Evolutionary conservation across 176 grass and related monocot species (phyloP), one percentile per base, ranked within the genome.

Genomic region (Elymus sibiricus): DNA sequence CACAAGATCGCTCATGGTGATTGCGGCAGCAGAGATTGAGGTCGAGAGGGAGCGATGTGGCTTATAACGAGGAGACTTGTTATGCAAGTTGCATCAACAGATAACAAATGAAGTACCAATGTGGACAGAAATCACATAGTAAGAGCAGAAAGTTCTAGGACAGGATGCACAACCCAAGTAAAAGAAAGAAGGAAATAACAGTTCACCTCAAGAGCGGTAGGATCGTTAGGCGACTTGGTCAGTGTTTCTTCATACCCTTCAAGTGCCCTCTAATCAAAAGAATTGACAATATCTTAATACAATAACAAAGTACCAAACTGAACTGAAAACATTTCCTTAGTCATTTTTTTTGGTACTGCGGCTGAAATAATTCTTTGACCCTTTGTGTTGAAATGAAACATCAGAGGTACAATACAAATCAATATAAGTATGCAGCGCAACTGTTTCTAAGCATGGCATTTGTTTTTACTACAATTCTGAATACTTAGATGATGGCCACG

Each of bases 161-260:
- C 12, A 63, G 17, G 17, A 42, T 47, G 60, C 27, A 60, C 49
- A 10, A 13, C 39, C 40, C 10, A 73, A 25, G 47, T 49, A 82
- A 15, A 81, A 68, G 43, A 46, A 43, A 43, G 4, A 61, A 26
- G 29, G 49, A 73, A 78, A 64, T 59, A 87, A 46, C 6, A 83
- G 59, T 82, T 95, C 84, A 95, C 93, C 89, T 95, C 90, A 46
- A 95, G 88, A 82, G 93, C 91, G 2, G 83, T 83, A 79, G 84
- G 87, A 90, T 98, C 93, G 29, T 94, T 76, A 28, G 95, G 93
- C 37, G 88, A 93, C 70, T 87, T 86, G 19, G 83, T 90, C 78
- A 98, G 88, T 77, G 86, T 95, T 87, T 75, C 86, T 89, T 92
- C 79, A 34, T 90, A 98, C 66, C 88, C 91, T 83, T 88, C 80